Evolutionary conservation across 495 filamentous ascomycete genomes (phyloP), one percentile per base, ranked within the genome.

Genomic region (Hypoxylon cercidicola): DNA sequence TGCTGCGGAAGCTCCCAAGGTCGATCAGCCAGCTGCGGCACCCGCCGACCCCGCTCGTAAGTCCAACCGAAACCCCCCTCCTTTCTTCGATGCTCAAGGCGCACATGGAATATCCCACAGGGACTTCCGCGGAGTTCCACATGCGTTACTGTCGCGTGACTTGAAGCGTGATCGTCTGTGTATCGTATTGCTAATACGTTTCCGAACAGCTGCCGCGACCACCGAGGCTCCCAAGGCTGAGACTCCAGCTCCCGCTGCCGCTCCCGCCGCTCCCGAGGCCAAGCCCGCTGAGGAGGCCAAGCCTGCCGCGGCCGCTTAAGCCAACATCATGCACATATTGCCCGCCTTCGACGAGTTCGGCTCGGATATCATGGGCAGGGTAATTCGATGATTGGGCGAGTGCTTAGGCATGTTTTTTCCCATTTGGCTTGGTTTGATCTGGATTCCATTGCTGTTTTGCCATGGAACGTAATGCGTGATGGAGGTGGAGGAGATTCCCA

Each of bases 1-100:
- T 21, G 56, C 77, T 74, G 64, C 79, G 68, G 64, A 84, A 62
- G 62, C 81, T 67, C 62, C 81, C 69, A 57, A 76, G 68, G 48
- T 59, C n/a, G 64, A 60, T 5, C 60, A 60, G 32, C 49, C 72
- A 37, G 60, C 69, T 47, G 30, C 28, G 19, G 53, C 61, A n/a
- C 47, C 61, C 11, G 20, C 50, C 44, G 64, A 58, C 12, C 40
- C 63, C 37, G 52, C 60, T 18, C 25, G 51, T 56, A 45, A 62
- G 57, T 60, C 35, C 12, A 53, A 64, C 28, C 23, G 5, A n/a
- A 46, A 48, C 60, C 60, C 52, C 44, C n/a, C n/a, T 45, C 40
- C 51, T 55, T 61, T 44, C 30, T 40, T 48, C 23, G 10, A 21
- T 20, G 28, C 45, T 46, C 25, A n/a, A 61, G 47, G 44, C 52